phyloP scores from a whole-genome alignment of 371 early-diverging fungal genomes.

The Mucor velutinosus region DNA sequence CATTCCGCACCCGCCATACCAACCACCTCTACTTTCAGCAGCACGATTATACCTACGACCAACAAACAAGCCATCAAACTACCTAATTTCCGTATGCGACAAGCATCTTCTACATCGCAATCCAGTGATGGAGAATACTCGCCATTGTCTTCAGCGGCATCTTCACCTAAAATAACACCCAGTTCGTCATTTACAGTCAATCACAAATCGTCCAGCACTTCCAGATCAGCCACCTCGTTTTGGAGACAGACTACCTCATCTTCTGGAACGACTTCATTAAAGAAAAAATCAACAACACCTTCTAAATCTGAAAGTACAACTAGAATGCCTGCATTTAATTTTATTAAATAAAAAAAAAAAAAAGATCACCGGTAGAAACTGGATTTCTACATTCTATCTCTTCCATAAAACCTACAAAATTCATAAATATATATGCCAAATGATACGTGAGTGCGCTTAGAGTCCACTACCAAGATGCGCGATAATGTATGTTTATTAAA shows the following conservation, averaged over 20 bases:
- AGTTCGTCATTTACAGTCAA: constrained; percentile 1
- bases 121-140: constrained; percentile 4
- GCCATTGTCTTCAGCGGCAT: neutral
- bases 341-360: constrained; percentile 14
- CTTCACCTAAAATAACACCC: constrained; percentile 9
- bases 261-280: neutral
- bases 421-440: no score
- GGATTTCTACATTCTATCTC: constrained; percentile 3
- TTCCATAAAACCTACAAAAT: no score
- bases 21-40: neutral
- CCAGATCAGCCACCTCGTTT: constrained; percentile 10
- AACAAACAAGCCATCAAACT: constrained; percentile 15
- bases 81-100: constrained; percentile 16
- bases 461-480: no score
- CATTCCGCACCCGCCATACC: neutral
- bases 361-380: neutral
- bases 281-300: constrained; percentile 4
- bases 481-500: neutral
- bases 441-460: no score
- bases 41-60: neutral
- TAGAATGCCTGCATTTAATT: constrained; percentile 9
- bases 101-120: constrained; percentile 1
- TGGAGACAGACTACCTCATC: constrained; percentile 16
- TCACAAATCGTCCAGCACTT: neutral
- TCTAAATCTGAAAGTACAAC: constrained; percentile 14